phyloP scores from a whole-genome alignment of 805 yeast genomes.

The Kodamaea leandrae region DNA sequence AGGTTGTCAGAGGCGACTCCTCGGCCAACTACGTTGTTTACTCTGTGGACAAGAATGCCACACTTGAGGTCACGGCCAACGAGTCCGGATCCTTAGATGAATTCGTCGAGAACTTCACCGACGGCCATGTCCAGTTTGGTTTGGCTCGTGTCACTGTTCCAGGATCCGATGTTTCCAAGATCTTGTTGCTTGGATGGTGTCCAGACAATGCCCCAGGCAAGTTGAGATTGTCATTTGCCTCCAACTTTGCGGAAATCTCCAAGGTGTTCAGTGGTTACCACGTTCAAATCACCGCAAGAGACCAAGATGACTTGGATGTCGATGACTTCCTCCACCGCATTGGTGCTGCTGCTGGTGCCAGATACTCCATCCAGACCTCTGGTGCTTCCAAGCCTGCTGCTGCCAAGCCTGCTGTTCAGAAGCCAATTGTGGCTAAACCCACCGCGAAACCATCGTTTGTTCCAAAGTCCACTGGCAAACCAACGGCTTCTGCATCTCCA shows the following conservation, averaged over 20 bases:
- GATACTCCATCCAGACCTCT: slow-evolving; percentile 65
- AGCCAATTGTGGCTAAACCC: slow-evolving; percentile 30
- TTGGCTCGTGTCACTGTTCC: slow-evolving; percentile 84
- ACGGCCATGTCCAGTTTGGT: slow-evolving; percentile 87
- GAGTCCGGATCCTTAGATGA: slow-evolving; percentile 73
- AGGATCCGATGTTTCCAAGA: slow-evolving; percentile 85
- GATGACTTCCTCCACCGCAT: slow-evolving; percentile 71
- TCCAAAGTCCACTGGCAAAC: slow-evolving; percentile 40
- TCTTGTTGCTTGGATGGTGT: slow-evolving; percentile 90
- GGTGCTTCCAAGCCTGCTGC: slow-evolving; percentile 13
- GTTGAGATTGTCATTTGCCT: slow-evolving; percentile 70
- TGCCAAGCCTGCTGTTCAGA: slow-evolving; percentile 17
- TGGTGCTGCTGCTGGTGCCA: slow-evolving; percentile 92
- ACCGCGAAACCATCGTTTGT: slow-evolving; percentile 30
- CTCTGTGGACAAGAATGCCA: slow-evolving; percentile 61
- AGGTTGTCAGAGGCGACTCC: slow-evolving; percentile 75
- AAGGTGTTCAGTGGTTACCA: slow-evolving; percentile 78
- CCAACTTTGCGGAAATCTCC: slow-evolving; percentile 74
- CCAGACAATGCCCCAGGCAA: slow-evolving; percentile 91
- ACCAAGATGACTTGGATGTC: slow-evolving; percentile 81
- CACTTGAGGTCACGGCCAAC: slow-evolving; percentile 44
- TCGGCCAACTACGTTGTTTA: slow-evolving; percentile 73
- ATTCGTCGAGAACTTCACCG: slow-evolving; percentile 78
- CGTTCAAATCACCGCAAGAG: slow-evolving; percentile 96
- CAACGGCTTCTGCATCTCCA: slow-evolving; percentile 19